Base-by-base conservation (phyloP, 108 stramenopile genomes). In the Pseudonitzschia multiseries region DNA sequence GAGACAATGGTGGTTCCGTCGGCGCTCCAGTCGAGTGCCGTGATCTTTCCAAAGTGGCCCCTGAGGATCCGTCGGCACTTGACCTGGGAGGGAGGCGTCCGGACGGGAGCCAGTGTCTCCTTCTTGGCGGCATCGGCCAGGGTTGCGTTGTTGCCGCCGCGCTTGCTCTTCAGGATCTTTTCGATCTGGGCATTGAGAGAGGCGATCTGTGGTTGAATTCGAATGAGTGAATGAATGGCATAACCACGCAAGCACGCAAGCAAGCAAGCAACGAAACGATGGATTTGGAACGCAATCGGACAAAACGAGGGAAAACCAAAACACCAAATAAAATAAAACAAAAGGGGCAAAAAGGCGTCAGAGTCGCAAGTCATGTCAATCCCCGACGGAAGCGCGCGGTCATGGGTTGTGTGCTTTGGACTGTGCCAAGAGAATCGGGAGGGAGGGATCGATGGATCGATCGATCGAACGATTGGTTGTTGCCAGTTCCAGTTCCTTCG, bases 11-110 rank as follows among this genome's bases (percentile, higher is more conserved):
- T 70, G 57, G 77, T 65, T 1, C 89, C 93, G 68, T 98, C 93
- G 5, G 93, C 86, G 17, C 92, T 88, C 99, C 99, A 99, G 73
- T 98, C 95, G 86, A 98, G 74, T 62, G 98, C 92, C 71, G 96
- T 97, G 32, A 99, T 93, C 76, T 99, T 99, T 51, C 98, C 98
- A 79, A 98, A 99, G 76, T 99, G 97, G 28, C 97, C 97, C 76
- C 93, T 93, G 51, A 97, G 83, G 29, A 82, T 81, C 15, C 96
- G 86, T 53, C 92, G 89, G 53, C 80, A 60, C 68, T 91, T 92
- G 42, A 81, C 86, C 12, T 62, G 13, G 18, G 84, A 46, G 0
- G 90, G 87, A 13, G 93, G 93, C 54, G 70, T 72, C 22, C 93
- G 90, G 33, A 91, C 73, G 15, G 79, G 62, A 21, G 79, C 68